Conservation (phyloP, 2,329 filamentous ascomycete genomes). For the Byssochlamys sp. region DNA sequence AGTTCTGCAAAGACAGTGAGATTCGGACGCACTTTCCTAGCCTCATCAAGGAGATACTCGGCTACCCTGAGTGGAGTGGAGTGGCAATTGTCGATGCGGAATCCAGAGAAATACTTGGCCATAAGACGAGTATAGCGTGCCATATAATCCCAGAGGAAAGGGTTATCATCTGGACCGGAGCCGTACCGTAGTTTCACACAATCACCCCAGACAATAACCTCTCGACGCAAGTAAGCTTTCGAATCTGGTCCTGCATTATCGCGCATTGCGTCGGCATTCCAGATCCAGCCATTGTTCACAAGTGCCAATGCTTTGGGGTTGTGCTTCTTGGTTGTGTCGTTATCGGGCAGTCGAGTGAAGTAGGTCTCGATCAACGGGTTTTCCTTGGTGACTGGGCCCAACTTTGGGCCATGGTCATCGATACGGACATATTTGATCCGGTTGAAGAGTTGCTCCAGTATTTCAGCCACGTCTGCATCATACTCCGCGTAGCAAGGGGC, state of each 20-base stretch:
- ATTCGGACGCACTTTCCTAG: slow-evolving; percentile 76
- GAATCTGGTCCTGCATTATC: slow-evolving; percentile 88
- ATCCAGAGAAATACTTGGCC: slow-evolving; percentile 88
- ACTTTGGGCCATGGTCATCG: slow-evolving; percentile 81
- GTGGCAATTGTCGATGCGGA: slow-evolving; percentile 96
- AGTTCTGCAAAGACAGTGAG: slow-evolving; percentile 89
- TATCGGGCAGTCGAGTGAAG: slow-evolving; percentile 78
- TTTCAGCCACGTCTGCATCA: slow-evolving; percentile 69
- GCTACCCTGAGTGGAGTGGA: slow-evolving; percentile 91
- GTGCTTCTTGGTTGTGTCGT: slow-evolving; percentile 67
- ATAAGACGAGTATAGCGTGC: slow-evolving; percentile 80
- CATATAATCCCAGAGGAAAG: slow-evolving; percentile 94
- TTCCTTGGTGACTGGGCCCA: slow-evolving; percentile 64
- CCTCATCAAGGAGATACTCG: slow-evolving; percentile 87
- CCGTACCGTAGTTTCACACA: slow-evolving; percentile 96
- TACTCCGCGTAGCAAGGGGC: slow-evolving; percentile 86
- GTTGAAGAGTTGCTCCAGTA: slow-evolving; percentile 85
- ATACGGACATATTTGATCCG: slow-evolving; percentile 88
- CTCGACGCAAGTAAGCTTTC: slow-evolving; percentile 83
- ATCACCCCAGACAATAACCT: slow-evolving; percentile 97
- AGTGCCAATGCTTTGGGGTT: slow-evolving; percentile 67
- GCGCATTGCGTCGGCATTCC: slow-evolving; percentile 86
- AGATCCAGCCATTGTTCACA: slow-evolving; percentile 97
- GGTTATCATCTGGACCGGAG: slow-evolving; percentile 67
- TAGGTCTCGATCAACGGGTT: slow-evolving; percentile 87